Conservation (phyloP, 2,329 filamentous ascomycete species). For the Diaporthe citri region DNA sequence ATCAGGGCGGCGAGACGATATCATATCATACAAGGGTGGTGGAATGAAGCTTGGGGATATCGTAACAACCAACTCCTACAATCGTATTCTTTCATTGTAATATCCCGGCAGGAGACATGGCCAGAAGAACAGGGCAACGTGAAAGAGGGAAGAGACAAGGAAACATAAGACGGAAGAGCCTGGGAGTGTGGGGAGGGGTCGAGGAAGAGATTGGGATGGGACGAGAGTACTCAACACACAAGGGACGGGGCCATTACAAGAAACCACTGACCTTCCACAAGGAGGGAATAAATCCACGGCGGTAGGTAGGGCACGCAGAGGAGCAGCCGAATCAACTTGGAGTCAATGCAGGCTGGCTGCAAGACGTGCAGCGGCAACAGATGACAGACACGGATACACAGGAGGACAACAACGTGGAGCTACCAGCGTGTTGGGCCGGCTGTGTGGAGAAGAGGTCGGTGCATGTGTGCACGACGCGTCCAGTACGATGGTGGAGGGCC, state of each 20-base stretch:
- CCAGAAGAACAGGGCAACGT: conserved; percentile 42
- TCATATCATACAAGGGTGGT: conserved; percentile 46
- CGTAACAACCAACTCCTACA: conserved; percentile 50
- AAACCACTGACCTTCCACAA: conserved; percentile 35
- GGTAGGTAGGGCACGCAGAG: conserved; percentile 35
- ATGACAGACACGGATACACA: conserved; percentile 32
- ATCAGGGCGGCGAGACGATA: conserved; percentile 42
- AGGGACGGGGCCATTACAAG: conserved; percentile 8
- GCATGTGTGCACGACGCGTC: conserved; percentile 37
- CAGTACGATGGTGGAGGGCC: conserved; percentile 34
- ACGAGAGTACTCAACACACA: conserved; percentile 28
- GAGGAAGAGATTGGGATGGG: conserved; percentile 25
- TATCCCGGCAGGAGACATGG: conserved; percentile 39
- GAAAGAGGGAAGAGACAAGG: conserved; percentile 42
- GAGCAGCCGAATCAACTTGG: conserved; percentile 35
- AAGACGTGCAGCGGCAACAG: conserved; percentile 38
- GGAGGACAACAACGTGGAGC: conserved; percentile 32
- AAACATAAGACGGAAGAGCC: not conserved
- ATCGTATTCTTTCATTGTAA: conserved; percentile 50
- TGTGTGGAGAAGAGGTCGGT: conserved; percentile 35
- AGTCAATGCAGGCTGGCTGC: conserved; percentile 39
- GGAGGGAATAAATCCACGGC: conserved; percentile 30
- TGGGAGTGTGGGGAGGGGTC: conserved; percentile 17
- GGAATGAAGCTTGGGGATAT: conserved; percentile 41
- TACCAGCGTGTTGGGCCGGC: conserved; percentile 39